phyloP scores from a whole-genome alignment of 1,139 yeast genomes.

The Candida tetrigidarum region DNA sequence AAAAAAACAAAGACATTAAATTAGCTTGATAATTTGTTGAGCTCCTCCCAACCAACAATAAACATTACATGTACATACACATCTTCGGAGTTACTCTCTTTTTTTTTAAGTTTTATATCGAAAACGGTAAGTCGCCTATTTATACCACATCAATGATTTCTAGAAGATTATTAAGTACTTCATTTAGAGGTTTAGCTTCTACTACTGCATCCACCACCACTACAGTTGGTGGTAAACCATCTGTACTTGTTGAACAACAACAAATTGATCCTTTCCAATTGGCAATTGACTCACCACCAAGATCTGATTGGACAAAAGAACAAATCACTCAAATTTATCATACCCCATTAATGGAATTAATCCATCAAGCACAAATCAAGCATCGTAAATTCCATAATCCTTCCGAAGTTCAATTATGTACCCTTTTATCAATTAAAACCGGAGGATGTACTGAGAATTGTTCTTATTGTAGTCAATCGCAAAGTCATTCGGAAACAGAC shows the following conservation, averaged over 20 bases:
- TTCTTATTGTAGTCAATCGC: slow-evolving; percentile 79
- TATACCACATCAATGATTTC: neutral
- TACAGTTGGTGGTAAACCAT: neutral
- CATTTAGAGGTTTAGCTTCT: slow-evolving; percentile 1
- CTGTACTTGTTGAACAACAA: neutral
- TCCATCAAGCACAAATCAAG: slow-evolving; percentile 63
- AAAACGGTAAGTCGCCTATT: too few species aligned
- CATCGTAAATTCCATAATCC: slow-evolving; percentile 74
- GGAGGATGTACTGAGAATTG: slow-evolving; percentile 89
- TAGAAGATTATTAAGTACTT: slow-evolving; percentile 1
- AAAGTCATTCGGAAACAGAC: slow-evolving; percentile 64
- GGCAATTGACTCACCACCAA: slow-evolving; percentile 30
- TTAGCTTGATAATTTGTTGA: slow-evolving; percentile 5
- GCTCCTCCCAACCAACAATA: too few species aligned
- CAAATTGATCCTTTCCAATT: slow-evolving; percentile 12
- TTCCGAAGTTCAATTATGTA: slow-evolving; percentile 72
- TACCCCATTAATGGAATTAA: slow-evolving; percentile 68
- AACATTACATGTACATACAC: too few species aligned
- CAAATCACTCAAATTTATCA: slow-evolving; percentile 64
- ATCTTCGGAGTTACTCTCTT: neutral
- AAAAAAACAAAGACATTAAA: too few species aligned
- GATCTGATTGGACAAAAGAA: slow-evolving; percentile 60
- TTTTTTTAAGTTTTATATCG: too few species aligned
- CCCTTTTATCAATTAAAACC: slow-evolving; percentile 72
- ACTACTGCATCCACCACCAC: neutral